Evolutionary conservation across 1,139 yeast species (phyloP), one percentile per base, ranked within the genome.

Genomic region (Candida sanyaensis): DNA sequence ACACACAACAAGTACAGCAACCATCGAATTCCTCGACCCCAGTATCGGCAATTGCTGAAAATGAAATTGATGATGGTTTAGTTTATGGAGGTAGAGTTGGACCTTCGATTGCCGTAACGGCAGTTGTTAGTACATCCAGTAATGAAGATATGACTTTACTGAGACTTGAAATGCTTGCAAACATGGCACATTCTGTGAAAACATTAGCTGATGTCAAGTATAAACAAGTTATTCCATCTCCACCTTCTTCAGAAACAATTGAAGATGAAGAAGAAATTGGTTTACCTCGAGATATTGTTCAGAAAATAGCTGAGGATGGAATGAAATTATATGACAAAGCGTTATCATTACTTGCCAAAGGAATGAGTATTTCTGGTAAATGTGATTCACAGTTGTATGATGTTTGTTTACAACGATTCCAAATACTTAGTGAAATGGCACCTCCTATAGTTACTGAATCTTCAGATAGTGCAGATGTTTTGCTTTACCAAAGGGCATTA

Each of bases 191-290:
- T 63, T 96, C 96, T 0, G 84, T 93, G 23, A 85, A 86, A 55
- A 73, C 91, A 37, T 91, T 87, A 71, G 98, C 98, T 0, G 97
- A 91, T 56, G 92, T 91, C 26, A 93, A 93, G 66, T 90, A 86
- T 60, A 78, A 86, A 44, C 97, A 92, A 65, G 72, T 91, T 55
- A 80, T 87, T 29, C 96, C 96, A 3, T 75, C 84, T 28, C 88
- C 93, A 1, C 91, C 91, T 1, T 81, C 87, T 0, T 70, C 73
- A 21, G 74, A 72, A 42, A 68, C 66, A 3, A 56, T 64, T 13
- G 78, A 75, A 47, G 80, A 78, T 50, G 77, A 72, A 36, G 31
- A 37, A 12, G 40, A 37, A 26, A 27, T 37, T 26, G 40, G 41
- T 9, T 64, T 85, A 49, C 85, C 92, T 3, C 83, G 88, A 0